Base-by-base conservation (phyloP, 73 alveolate species). In the Diophrys appendiculata region DNA sequence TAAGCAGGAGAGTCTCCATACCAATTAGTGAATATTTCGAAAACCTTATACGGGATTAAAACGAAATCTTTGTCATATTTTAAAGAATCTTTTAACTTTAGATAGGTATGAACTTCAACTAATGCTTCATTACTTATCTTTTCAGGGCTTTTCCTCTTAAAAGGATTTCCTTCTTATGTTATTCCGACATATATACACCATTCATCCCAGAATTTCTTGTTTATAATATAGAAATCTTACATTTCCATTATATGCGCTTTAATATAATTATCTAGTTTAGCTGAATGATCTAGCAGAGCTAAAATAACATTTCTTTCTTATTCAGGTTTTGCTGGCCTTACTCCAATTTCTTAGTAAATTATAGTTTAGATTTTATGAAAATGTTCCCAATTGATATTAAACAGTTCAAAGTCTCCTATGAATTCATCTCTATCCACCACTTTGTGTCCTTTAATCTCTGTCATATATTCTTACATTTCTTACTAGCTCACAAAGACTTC, bases 151-250 rank as follows among this genome's bases (percentile, higher is more conserved):
- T 70, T 30, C 14, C 1, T n/a, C n/a, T n/a, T n/a, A n/a, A n/a
- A 64, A 35, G 29, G 23, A 0, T 25, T 24, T 26, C 67, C 78
- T 79, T 25, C 65, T 55, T 28, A 27, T 1, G 8, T 68, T 14
- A 33, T 29, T 65, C 23, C 32, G 1, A 18, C 2, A 23, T 70
- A 70, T 0, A 13, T n/a, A 35, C 30, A 27, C 88, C 88, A 79
- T 26, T 68, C 52, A 26, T 43, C 78, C 88, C 88, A 79, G 54
- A 79, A 79, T 71, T 79, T 79, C 65, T 70, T 79, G 25, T 70
- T 70, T n/a, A 79, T 23, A 2, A 79, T 27, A 52, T 43, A 79
- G 27, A 67, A 79, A 0, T 0, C 55, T 1, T 68, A 68, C 11
- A 29, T 76, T 52, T 79, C 53, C n/a, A 30, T 11, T 67, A 79